These are phyloP conservation scores for Ustilago cynodontis DNA, from an alignment of 1,284 basidiomycete genomes.

Conservation along the genomic window DNA sequence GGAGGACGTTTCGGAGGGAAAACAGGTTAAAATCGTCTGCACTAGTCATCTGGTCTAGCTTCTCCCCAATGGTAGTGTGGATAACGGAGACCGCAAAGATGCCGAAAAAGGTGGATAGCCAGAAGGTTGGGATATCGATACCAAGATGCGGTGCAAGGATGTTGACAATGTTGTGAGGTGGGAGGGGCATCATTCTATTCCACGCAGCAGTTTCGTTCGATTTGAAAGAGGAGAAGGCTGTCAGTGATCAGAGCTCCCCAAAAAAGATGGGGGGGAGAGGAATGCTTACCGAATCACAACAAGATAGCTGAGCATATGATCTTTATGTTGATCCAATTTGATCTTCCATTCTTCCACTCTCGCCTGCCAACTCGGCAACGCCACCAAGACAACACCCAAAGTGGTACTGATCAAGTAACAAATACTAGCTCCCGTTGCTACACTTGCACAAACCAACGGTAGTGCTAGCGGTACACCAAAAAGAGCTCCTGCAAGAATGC, in stretches of 20 bases:
- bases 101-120: constrained; percentile 89
- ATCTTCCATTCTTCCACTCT: constrained; percentile 83
- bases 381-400: constrained; percentile 74
- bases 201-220: too few relatives aligned
- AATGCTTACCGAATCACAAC: constrained; percentile 75
- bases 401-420: constrained; percentile 93
- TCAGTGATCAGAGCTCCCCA: too few relatives aligned
- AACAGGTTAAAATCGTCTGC: constrained; percentile 91
- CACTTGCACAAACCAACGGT: constrained; percentile 89
- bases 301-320: constrained; percentile 87
- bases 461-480: constrained; percentile 92
- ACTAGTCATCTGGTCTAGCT: constrained; percentile 91
- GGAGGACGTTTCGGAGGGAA: constrained; percentile 86
- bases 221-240: neutral
- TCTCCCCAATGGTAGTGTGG: constrained; percentile 91
- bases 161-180: constrained; percentile 84
- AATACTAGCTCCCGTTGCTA: constrained; percentile 88
- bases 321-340: constrained; percentile 79
- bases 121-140: constrained; percentile 86
- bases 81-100: constrained; percentile 92
- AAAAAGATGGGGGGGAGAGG: too few relatives aligned
- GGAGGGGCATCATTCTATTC: constrained; percentile 84
- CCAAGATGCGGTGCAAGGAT: constrained; percentile 92
- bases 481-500: constrained; percentile 93
- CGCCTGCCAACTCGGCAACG: constrained; percentile 79